Base-by-base conservation (phyloP, 257 asterid genomes). In the Cruciata laevipes region DNA sequence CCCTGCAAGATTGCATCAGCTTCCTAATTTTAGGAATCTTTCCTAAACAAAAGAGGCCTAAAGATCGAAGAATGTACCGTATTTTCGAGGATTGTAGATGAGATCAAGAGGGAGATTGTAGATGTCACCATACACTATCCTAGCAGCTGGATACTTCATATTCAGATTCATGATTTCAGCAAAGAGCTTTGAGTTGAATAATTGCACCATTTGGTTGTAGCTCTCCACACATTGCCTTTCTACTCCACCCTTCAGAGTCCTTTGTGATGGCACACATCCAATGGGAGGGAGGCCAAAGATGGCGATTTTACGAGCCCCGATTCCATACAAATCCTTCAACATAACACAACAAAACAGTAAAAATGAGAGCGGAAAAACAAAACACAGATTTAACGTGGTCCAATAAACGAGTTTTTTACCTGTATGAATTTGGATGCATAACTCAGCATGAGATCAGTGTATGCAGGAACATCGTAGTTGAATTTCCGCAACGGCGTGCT, bases 201-300 rank as follows among this genome's bases (percentile, higher is more conserved):
- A 35, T n/a, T 30, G 67, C 1, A 83, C 85, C 12, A 76, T 79
- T 33, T 78, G 49, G 57, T 89, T 85, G 68, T 72, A 76, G 24
- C 65, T 55, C 2, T 78, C 84, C 13, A 75, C 86, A 30, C 93
- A 87, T 0, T 66, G 68, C 44, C 93, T 78, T 56, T 61, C 47
- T 1, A 40, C 40, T 27, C 96, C 95, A 8, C 95, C 96, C 69
- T 27, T 73, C 68, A 85, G 32, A 9, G 96, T 89, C 75, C 96
- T 86, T 23, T 85, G 90, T 16, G 93, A 84, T 56, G 96, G 96
- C 64, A 89, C 57, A 61, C 96, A 89, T 37, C 96, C 96, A 0
- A 83, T 67, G 32, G 96, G 89, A 6, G 93, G 93, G 40, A 89
- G 65, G 23, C 95, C 78, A 13, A 77, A 65, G 53, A 82, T 78